Evolutionary conservation across 73 alveolate species (phyloP).

Genomic region (Tetrahymena malaccensis): DNA sequence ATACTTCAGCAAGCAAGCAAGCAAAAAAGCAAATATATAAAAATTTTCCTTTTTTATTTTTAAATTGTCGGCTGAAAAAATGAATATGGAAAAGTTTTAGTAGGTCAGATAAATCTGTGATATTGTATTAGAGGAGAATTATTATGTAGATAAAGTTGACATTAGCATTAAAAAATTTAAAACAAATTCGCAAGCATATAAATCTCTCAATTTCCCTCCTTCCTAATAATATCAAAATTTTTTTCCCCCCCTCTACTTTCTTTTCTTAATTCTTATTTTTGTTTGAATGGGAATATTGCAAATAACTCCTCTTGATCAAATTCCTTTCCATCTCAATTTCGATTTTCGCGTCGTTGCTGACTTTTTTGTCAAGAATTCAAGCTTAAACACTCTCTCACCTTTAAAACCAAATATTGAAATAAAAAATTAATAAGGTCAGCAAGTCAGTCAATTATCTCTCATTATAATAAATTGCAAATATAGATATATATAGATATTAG

Average conservation of each 20-base stretch:
- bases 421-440: not conserved
- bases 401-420: not conserved
- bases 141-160: not conserved
- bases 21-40: not conserved
- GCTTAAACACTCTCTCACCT: not conserved
- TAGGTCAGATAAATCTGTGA: not conserved
- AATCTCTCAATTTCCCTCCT: not conserved
- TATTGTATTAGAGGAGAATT: not conserved
- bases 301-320: not conserved
- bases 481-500: not conserved
- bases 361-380: not conserved
- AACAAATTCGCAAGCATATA: not conserved
- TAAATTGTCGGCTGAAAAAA: not conserved
- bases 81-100: not conserved
- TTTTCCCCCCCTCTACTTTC: not conserved
- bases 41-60: not conserved
- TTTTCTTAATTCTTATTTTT: not conserved
- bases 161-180: not conserved
- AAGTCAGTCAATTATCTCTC: not conserved
- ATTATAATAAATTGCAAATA: too few species aligned
- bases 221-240: not conserved
- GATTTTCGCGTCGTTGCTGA: not conserved
- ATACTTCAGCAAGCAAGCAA: not conserved
- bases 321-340: not conserved
- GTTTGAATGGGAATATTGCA: not conserved